A percentile compares a stretch with the other conserved stretches of the same genome.
phyloP scores from a whole-genome alignment of 2,329 filamentous ascomycete species.

The Chlorencoelia australis region DNA sequence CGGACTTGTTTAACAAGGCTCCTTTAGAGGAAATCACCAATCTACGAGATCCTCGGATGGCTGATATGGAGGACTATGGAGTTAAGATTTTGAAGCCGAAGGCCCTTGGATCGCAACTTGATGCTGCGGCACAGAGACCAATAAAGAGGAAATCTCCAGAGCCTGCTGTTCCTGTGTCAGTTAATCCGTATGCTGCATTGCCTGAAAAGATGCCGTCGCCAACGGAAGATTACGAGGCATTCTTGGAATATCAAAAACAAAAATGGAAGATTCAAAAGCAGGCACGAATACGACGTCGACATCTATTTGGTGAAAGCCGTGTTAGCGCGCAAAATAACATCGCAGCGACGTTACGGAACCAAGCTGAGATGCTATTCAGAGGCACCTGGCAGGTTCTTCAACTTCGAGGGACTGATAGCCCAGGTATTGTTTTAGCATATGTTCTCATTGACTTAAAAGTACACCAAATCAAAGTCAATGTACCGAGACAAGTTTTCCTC shows the following conservation, averaged over 20 bases:
- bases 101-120: conserved; percentile 41
- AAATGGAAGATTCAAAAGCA: conserved; percentile 99
- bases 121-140: conserved; percentile 41
- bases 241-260: conserved; percentile 89
- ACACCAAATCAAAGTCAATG: conserved; percentile 77
- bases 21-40: conserved; percentile 67
- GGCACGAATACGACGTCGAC: conserved; percentile 71
- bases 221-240: conserved; percentile 76
- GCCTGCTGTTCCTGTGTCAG: conserved; percentile 45
- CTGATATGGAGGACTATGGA: conserved; percentile 77
- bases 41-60: conserved; percentile 42
- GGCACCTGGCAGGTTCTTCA: conserved; percentile 94
- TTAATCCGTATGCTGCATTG: conserved; percentile 72
- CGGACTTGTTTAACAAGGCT: conserved; percentile 71
- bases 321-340: conserved; percentile 54
- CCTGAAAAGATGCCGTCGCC: conserved; percentile 78
- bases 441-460: conserved; percentile 91
- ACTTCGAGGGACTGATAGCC: conserved; percentile 69
- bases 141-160: conserved; percentile 70
- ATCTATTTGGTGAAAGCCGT: conserved; percentile 83
- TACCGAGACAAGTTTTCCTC: conserved; percentile 80
- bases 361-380: conserved; percentile 81
- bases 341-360: conserved; percentile 72
- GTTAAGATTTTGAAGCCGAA: conserved; percentile 57
- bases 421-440: conserved; percentile 79